Percentiles rank a stretch among this genome's conserved stretches.
phyloP scores from a whole-genome alignment of 1,284 basidiomycete species.

The Gastroboletus turbinatus region DNA sequence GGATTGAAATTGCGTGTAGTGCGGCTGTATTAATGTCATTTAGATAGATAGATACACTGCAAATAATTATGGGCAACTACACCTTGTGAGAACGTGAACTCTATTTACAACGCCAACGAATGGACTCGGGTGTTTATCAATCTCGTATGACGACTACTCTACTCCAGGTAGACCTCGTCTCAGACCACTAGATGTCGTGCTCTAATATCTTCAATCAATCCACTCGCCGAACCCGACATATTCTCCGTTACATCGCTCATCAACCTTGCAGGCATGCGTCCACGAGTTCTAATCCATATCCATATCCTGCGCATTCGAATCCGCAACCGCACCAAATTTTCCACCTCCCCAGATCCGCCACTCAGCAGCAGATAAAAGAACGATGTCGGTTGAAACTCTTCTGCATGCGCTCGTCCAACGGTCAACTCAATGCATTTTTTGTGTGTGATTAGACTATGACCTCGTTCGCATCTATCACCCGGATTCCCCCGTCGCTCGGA shows the following conservation, averaged over 20 bases:
- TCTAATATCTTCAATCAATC: slow-evolving; percentile 8
- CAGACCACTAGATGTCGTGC: slow-evolving; percentile 11
- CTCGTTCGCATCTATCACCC: slow-evolving; percentile 71
- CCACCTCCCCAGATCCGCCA: slow-evolving; percentile 55
- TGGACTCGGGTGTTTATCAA: neutral
- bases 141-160: neutral
- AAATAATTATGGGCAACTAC: no score
- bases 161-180: neutral
- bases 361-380: slow-evolving; percentile 58
- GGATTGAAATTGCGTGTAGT: neutral
- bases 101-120: neutral
- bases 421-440: neutral
- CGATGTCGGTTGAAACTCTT: slow-evolving; percentile 49
- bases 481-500: slow-evolving; percentile 54
- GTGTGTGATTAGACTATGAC: slow-evolving; percentile 56
- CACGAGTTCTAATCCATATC: slow-evolving; percentile 43
- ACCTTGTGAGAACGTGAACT: neutral
- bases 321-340: slow-evolving; percentile 72
- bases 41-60: neutral
- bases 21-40: neutral
- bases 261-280: slow-evolving; percentile 19
- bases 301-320: slow-evolving; percentile 52
- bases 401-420: neutral
- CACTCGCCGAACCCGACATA: slow-evolving; percentile 4
- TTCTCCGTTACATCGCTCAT: slow-evolving; percentile 6